Evolutionary conservation across 208 protist genomes (phyloP).

Genomic region (Strigomonas culicis): DNA sequence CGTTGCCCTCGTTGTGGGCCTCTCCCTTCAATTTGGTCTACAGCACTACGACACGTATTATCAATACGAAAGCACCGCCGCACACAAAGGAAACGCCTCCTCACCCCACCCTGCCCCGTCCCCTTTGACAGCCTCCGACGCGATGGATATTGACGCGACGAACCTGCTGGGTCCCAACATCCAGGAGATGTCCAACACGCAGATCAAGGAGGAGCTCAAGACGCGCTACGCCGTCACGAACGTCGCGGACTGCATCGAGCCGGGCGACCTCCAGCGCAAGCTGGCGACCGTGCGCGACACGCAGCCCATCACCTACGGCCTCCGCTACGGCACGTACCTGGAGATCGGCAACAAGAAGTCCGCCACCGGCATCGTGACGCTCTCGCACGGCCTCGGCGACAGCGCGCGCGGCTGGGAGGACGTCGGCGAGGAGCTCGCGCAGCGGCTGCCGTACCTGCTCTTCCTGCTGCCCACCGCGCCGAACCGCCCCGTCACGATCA

Average conservation of each 20-base stretch:
- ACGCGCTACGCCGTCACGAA: conserved; percentile 57
- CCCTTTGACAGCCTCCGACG: neutral
- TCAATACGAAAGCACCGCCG: neutral
- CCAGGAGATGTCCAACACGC: conserved; percentile 36
- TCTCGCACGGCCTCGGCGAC: conserved; percentile 91
- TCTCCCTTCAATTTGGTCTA: conserved; percentile 5
- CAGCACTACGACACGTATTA: conserved; percentile 1
- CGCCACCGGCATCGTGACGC: conserved; percentile 80
- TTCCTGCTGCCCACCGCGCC: conserved; percentile 91
- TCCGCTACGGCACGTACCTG: conserved; percentile 63
- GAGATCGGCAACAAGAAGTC: conserved; percentile 63
- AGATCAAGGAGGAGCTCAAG: conserved; percentile 73
- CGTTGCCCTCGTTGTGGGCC: neutral
- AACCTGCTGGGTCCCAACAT: conserved; percentile 20
- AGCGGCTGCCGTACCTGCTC: conserved; percentile 74
- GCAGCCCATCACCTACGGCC: conserved; percentile 29
- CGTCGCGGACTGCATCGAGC: conserved; percentile 67
- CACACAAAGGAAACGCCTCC: neutral
- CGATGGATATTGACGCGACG: neutral
- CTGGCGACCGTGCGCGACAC: conserved; percentile 38
- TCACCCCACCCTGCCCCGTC: neutral
- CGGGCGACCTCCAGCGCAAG: conserved; percentile 58
- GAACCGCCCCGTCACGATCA: conserved; percentile 80
- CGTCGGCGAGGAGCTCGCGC: conserved; percentile 53
- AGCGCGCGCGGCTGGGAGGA: conserved; percentile 85